These are phyloP conservation scores for Vitellaria paradoxa DNA, from an alignment of 179 eudicot species.

Conservation along the genomic window DNA sequence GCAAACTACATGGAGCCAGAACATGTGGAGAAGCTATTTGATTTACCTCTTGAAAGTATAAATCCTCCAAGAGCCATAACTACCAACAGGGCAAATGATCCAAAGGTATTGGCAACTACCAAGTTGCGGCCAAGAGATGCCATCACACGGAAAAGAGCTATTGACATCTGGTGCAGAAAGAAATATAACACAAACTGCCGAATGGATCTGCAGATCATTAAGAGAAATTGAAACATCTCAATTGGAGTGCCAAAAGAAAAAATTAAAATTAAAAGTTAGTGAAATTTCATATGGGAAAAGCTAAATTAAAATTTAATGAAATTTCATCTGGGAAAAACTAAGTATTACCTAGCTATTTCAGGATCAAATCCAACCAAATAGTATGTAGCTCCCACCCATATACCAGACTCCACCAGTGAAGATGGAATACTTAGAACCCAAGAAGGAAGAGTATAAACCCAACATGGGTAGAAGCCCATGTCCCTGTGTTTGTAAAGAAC, in stretches of 20 bases:
- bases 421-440: conserved; percentile 79
- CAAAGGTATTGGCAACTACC: conserved; percentile 83
- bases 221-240: not conserved
- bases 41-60: conserved; percentile 64
- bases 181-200: conserved; percentile 62
- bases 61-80: conserved; percentile 91
- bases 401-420: conserved; percentile 56
- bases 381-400: conserved; percentile 74
- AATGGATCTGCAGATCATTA: conserved; percentile 47
- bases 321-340: not conserved
- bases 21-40: not conserved
- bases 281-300: not conserved
- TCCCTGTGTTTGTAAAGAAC: conserved; percentile 82
- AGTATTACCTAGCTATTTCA: conserved; percentile 49
- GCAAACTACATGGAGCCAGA: conserved; percentile 8
- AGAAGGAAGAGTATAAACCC: conserved; percentile 78
- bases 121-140: conserved; percentile 76
- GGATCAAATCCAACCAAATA: conserved; percentile 81
- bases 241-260: not conserved
- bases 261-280: not conserved
- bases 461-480: conserved; percentile 72
- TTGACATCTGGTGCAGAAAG: conserved; percentile 79
- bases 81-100: conserved; percentile 76
- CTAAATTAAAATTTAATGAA: not conserved
- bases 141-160: conserved; percentile 69